Evolutionary conservation across 1,284 basidiomycete species (phyloP).

Genomic region (Garcileccinum viscosum): DNA sequence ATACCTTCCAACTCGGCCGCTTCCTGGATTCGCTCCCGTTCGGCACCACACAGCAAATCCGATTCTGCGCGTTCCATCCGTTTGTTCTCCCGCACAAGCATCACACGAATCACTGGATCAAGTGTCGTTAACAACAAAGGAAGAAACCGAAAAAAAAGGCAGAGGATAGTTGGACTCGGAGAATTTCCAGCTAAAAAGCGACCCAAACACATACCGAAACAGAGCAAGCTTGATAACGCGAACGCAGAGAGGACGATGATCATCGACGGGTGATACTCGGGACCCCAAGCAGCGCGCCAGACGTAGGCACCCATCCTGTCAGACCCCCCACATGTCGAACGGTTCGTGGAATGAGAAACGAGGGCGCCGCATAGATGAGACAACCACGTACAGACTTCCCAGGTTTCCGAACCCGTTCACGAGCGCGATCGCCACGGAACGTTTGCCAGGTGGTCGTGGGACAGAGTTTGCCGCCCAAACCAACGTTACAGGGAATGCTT

Average conservation of each 20-base stretch:
- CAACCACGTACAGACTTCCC: constrained; percentile 43
- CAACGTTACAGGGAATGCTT: constrained; percentile 65
- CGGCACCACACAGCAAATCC: constrained; percentile 47
- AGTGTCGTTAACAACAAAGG: neutral
- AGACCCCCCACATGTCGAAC: neutral
- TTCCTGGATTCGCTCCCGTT: constrained; percentile 52
- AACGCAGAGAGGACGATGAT: constrained; percentile 52
- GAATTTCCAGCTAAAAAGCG: neutral
- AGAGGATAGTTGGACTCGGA: neutral
- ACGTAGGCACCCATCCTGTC: constrained; percentile 57
- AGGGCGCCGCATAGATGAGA: neutral
- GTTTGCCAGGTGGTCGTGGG: constrained; percentile 68
- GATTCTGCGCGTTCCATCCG: constrained; percentile 53
- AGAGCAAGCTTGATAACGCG: constrained; percentile 44
- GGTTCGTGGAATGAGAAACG: neutral
- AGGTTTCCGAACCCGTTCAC: constrained; percentile 42
- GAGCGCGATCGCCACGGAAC: constrained; percentile 51
- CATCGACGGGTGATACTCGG: constrained; percentile 59
- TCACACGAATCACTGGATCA: constrained; percentile 49
- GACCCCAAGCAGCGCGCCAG: constrained; percentile 58
- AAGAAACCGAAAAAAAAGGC: neutral
- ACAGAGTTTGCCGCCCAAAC: constrained; percentile 71
- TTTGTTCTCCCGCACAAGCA: constrained; percentile 53
- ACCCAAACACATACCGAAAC: constrained; percentile 40
- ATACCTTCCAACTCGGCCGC: constrained; percentile 58